Evolutionary conservation across 129 eudicot genomes (phyloP), one percentile per base, ranked within the genome.

Genomic region (Tanacetum coccineum): DNA sequence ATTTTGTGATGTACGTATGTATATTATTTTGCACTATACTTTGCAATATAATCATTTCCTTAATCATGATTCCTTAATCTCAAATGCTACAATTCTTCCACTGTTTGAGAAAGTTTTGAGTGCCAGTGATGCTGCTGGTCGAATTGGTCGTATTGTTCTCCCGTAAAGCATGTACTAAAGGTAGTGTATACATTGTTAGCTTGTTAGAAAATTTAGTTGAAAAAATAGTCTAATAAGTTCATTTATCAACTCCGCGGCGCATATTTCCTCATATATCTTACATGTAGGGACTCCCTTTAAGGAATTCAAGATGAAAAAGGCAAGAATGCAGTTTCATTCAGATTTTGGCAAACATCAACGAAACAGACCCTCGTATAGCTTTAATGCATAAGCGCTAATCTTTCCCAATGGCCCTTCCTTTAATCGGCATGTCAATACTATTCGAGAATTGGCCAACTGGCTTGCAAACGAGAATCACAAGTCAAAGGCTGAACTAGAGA

Each of bases 161-260:
- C 98, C 98, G 11, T n/a, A 92, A 92, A 86, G 98, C 98, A 78
- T 92, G 98, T 82, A 96, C 98, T 58, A 96, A 92, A 80, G 98
- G 88, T 79, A 82, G 89, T 71, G 87, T 71, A 20, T 17, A 61
- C 50, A 59, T 28, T 46, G 25, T n/a, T 59, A 46, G 11, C 61
- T 50, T 65, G 0, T 25, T 61, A 1, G 4, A 53, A 9, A 20
- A 39, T 79, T 56, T 71, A 6, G n/a, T 62, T 75, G 57, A 13
- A 49, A 53, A n/a, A n/a, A n/a, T n/a, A n/a, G n/a, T 61, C 17
- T 59, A 66, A 3, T 30, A 25, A 48, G n/a, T 21, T 45, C 18
- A 49, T 36, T 66, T 19, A 68, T 67, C 73, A 63, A 20, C 61
- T 54, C 12, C 78, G 58, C 80, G 88, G 98, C 96, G 96, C 57